Evolutionary conservation across 345 rosid genomes (phyloP), one percentile per base, ranked within the genome.

Genomic region (Lepidium aucheri): DNA sequence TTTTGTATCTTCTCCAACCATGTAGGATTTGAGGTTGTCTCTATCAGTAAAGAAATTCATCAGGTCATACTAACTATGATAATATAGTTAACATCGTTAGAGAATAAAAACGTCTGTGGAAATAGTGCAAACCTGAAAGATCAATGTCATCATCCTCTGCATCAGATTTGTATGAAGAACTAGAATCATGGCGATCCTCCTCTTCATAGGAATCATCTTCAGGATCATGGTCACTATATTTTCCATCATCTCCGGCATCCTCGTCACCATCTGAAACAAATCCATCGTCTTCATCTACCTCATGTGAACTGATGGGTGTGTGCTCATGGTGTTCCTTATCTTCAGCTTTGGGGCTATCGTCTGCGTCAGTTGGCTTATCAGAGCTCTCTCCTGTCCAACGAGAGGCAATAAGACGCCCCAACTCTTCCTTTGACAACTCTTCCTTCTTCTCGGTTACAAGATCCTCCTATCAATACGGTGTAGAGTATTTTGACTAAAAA

Each of bases 361-460:
- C 79, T 59, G 53, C 68, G 72, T 65, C 74, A 10, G 73, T 46
- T 71, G 81, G 73, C 76, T 81, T 81, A 57, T 83, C 87, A 22
- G 80, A 63, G 50, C 70, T 82, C 63, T 81, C 83, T 68, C 99
- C 91, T 2, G 99, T 91, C 99, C 99, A 95, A 35, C 98, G 96
- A 72, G 98, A 95, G 33, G 94, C 98, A 74, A 95, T 84, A 70
- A 86, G 95, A 65, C 83, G 91, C 69, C 99, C 98, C 73, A 89
- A 66, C 78, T 95, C 96, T 74, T 87, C 99, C 76, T 79, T 89
- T 42, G 99, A 95, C 78, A 91, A 78, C 52, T 78, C 95, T 70
- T 87, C 82, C 45, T 78, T 60, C 53, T 56, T 83, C 72, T 81
- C 87, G 42, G 84, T 60, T 42, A 7, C 66, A 49, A 58, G 81